These are phyloP conservation scores for Apiotrichum domesticum DNA, from an alignment of 1,284 basidiomycete species.

Conservation along the genomic window DNA sequence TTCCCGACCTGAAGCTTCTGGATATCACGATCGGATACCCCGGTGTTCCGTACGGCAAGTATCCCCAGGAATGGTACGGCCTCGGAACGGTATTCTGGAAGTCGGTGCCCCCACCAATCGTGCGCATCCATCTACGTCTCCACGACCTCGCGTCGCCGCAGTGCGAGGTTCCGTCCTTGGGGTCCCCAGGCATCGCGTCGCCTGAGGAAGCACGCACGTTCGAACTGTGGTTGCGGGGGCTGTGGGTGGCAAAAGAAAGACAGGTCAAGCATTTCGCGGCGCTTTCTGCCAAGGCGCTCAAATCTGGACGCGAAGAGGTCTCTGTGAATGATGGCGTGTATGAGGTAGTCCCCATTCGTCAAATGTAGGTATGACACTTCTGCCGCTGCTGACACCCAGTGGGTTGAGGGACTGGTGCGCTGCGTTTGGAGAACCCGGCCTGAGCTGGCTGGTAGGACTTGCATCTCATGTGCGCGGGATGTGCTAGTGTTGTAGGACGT, in stretches of 20 bases:
- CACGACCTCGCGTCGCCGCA: slow-evolving; percentile 56
- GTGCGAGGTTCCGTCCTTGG: neutral
- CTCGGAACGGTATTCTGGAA: slow-evolving; percentile 81
- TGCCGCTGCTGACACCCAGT: slow-evolving; percentile 5
- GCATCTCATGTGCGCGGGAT: no score
- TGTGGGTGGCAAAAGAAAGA: slow-evolving; percentile 81
- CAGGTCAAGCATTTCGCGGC: slow-evolving; percentile 60
- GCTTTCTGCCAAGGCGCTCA: neutral
- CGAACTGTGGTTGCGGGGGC: slow-evolving; percentile 70
- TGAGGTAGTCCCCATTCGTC: slow-evolving; percentile 27
- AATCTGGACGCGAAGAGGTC: neutral
- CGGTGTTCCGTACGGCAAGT: slow-evolving; percentile 54
- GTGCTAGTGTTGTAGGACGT: neutral
- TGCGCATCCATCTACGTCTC: slow-evolving; percentile 78
- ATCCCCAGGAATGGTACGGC: slow-evolving; percentile 53
- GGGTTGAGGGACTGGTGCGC: slow-evolving; percentile 32
- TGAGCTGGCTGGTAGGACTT: slow-evolving; percentile 17
- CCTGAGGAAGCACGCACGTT: slow-evolving; percentile 65
- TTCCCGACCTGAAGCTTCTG: slow-evolving; percentile 72
- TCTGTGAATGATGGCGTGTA: no score
- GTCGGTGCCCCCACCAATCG: slow-evolving; percentile 70
- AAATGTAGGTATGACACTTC: slow-evolving; percentile 30
- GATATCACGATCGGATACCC: slow-evolving; percentile 87
- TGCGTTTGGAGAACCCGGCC: slow-evolving; percentile 50
- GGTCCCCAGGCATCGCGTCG: slow-evolving; percentile 47